Evolutionary conservation across 106 monocot genomes (phyloP).

Genomic region (Triglochin maritima): DNA sequence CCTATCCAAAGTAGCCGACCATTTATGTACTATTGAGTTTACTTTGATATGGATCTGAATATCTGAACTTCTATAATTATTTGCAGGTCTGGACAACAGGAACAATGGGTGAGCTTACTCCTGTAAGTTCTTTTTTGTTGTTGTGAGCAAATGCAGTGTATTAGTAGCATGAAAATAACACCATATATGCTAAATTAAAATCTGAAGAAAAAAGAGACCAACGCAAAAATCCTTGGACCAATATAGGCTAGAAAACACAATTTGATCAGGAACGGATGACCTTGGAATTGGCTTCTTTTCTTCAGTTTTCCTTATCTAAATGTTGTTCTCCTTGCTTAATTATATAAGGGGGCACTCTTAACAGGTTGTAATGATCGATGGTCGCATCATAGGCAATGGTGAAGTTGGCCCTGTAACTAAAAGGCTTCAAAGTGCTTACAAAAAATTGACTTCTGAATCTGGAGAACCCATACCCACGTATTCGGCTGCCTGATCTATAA

Average conservation of each 20-base stretch:
- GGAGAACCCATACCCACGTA: slow-evolving; percentile 51
- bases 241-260: too few relatives aligned
- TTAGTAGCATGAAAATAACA: too few relatives aligned
- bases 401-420: slow-evolving; percentile 75
- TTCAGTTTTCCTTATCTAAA: background rate
- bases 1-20: too few relatives aligned
- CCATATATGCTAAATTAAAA: too few relatives aligned
- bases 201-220: too few relatives aligned
- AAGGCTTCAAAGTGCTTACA: slow-evolving; percentile 73
- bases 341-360: too few relatives aligned
- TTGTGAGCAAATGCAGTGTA: background rate
- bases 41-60: background rate
- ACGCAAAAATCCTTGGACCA: too few relatives aligned
- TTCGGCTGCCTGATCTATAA: background rate
- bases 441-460: slow-evolving; percentile 37
- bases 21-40: too few relatives aligned
- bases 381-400: slow-evolving; percentile 68
- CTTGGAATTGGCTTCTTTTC: too few relatives aligned
- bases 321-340: background rate
- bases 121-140: slow-evolving; percentile 36
- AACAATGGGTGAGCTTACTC: slow-evolving; percentile 98
- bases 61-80: background rate
- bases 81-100: slow-evolving; percentile 97
- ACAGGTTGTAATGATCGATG: slow-evolving; percentile 92
- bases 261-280: too few relatives aligned